These are phyloP conservation scores for Phytophthora kernoviae DNA, from an alignment of 352 stramenopile genomes.

Conservation along the genomic window DNA sequence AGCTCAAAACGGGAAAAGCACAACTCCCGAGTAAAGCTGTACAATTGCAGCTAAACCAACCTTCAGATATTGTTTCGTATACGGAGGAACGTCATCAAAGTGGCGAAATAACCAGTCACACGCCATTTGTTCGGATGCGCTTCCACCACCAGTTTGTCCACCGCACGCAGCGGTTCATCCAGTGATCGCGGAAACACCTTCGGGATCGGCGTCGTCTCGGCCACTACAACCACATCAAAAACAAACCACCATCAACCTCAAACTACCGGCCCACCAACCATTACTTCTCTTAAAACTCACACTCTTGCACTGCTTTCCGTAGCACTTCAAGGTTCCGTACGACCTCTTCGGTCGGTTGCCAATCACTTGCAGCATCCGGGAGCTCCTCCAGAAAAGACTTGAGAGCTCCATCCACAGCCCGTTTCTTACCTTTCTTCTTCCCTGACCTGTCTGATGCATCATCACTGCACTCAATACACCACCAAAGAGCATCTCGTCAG, in stretches of 20 bases:
- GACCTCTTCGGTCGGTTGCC: constrained; percentile 61
- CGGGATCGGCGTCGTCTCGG: constrained; percentile 57
- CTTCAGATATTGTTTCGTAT: constrained; percentile 89
- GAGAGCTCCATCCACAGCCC: constrained; percentile 49
- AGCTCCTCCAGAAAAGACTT: constrained; percentile 71
- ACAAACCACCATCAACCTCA: not conserved
- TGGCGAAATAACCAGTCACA: constrained; percentile 89
- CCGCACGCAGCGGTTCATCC: constrained; percentile 76
- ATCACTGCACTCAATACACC: not conserved
- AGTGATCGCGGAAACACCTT: constrained; percentile 85
- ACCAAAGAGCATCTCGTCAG: not conserved
- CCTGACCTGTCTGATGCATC: constrained; percentile 1
- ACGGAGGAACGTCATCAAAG: constrained; percentile 87
- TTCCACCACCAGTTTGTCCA: constrained; percentile 83
- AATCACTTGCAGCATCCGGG: constrained; percentile 72
- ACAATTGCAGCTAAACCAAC: constrained; percentile 22
- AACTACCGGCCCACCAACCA: not conserved
- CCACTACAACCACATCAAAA: constrained; percentile 39
- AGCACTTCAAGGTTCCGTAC: constrained; percentile 61
- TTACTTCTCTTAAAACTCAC: constrained; percentile 36
- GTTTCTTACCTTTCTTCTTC: constrained; percentile 57
- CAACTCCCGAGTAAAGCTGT: not conserved
- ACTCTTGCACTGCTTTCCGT: constrained; percentile 60
- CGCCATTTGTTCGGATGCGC: constrained; percentile 89
- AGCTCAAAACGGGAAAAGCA: constrained; percentile 3